Conservation (phyloP, 139 green algal species). For the Auxenochlorella protothecoides region DNA sequence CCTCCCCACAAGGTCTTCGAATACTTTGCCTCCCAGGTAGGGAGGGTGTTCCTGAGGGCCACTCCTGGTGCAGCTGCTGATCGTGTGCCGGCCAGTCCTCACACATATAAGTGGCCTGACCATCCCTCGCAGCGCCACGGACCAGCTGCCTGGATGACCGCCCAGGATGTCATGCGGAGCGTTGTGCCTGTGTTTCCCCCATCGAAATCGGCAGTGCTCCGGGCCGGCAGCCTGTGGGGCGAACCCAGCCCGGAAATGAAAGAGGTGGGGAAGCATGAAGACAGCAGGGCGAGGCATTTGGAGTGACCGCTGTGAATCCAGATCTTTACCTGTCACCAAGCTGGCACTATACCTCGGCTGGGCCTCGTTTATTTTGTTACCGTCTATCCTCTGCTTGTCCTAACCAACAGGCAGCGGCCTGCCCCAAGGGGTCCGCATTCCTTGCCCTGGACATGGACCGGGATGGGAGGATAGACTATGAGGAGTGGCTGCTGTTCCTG, state of each 20-base stretch:
- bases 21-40: background rate
- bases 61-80: too few species aligned
- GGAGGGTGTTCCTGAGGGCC: too few species aligned
- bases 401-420: background rate
- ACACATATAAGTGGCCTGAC: too few species aligned
- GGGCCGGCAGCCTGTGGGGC: background rate
- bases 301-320: too few species aligned
- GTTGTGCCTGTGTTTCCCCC: background rate
- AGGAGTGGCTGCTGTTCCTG: background rate
- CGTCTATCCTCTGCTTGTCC: background rate
- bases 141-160: background rate
- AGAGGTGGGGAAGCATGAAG: background rate
- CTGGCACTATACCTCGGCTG: too few species aligned
- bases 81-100: too few species aligned
- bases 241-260: background rate
- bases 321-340: too few species aligned
- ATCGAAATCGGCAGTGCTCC: background rate
- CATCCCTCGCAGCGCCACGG: too few species aligned
- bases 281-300: background rate
- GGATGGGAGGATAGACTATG: background rate
- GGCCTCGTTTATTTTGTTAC: too few species aligned
- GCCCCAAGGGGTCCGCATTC: background rate
- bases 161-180: background rate
- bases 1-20: background rate
- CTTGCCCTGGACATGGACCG: background rate